Conservation (phyloP, 1,284 basidiomycete species). For the Anthracocystis setariae region DNA sequence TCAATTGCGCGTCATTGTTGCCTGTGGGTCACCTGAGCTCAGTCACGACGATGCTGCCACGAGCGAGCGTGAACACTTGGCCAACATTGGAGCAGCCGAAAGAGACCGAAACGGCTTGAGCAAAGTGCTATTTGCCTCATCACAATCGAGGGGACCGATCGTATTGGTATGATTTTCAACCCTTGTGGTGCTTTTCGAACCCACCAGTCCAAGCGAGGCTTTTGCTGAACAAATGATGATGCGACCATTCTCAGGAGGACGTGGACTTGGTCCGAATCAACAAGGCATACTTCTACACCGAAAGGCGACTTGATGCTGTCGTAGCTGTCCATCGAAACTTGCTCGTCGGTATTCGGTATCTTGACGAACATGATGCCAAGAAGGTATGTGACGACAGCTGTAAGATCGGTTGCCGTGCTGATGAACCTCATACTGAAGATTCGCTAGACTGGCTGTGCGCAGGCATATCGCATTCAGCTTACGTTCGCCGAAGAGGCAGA, state of each 20-base stretch:
- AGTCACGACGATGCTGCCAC: background rate
- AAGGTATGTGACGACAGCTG: conserved; percentile 9
- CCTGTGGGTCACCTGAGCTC: conserved; percentile 9
- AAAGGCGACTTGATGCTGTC: conserved; percentile 18
- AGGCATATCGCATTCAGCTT: conserved; percentile 31
- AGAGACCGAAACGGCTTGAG: background rate
- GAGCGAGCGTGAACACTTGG: too few species aligned
- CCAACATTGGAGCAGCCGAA: background rate
- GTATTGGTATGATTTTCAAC: conserved; percentile 12
- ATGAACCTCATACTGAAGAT: background rate
- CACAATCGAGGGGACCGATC: conserved; percentile 12
- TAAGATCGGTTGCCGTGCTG: background rate
- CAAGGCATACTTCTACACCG: conserved; percentile 17
- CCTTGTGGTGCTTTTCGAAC: too few species aligned
- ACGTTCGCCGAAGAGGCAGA: conserved; percentile 26
- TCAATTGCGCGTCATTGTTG: conserved; percentile 24
- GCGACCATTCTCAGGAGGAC: conserved; percentile 12
- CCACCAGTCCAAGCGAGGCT: too few species aligned
- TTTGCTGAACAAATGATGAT: background rate
- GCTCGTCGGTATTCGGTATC: conserved; percentile 21
- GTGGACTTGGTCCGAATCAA: conserved; percentile 30
- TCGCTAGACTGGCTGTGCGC: background rate
- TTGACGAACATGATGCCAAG: conserved; percentile 15
- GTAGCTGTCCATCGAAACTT: conserved; percentile 12
- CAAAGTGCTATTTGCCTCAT: background rate